These are phyloP conservation scores for Chlamydomonas reinhardtii DNA, from an alignment of 163 green algal genomes.

Conservation along the genomic window DNA sequence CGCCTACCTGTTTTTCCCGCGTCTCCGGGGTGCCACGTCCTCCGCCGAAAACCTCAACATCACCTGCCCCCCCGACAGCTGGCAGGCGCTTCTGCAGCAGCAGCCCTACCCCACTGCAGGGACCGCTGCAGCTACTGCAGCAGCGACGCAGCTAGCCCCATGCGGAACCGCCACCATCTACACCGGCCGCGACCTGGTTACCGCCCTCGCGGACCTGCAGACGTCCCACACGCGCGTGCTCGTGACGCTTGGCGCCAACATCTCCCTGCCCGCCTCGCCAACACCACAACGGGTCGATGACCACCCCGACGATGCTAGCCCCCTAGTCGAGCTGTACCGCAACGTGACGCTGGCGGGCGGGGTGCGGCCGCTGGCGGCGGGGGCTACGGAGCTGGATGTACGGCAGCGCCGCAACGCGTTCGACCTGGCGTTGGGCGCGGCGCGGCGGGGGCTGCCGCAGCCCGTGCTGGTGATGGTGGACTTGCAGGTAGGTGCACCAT, in stretches of 20 bases:
- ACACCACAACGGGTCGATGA: background rate
- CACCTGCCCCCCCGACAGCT: background rate
- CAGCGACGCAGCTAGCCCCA: background rate
- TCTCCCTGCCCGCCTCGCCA: background rate
- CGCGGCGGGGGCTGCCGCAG: background rate
- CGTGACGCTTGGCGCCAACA: background rate
- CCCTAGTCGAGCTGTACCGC: background rate
- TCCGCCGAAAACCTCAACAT: slow-evolving; percentile 6
- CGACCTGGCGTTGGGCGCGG: background rate
- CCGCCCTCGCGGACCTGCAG: background rate
- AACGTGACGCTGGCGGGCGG: slow-evolving; percentile 15
- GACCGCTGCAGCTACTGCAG: background rate
- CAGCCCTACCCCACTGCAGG: too few species aligned
- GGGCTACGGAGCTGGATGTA: background rate
- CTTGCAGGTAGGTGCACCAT: background rate
- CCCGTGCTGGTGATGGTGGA: background rate
- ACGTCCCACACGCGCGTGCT: background rate
- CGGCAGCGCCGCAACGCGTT: background rate
- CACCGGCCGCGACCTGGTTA: background rate
- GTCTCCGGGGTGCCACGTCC: background rate
- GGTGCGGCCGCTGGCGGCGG: too few species aligned
- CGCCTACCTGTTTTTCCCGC: background rate
- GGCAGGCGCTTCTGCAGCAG: background rate
- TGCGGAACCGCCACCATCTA: background rate
- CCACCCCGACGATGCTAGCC: background rate